These are phyloP conservation scores for Venturia aucupariae DNA, from an alignment of 2,329 filamentous ascomycete species.

Conservation along the genomic window DNA sequence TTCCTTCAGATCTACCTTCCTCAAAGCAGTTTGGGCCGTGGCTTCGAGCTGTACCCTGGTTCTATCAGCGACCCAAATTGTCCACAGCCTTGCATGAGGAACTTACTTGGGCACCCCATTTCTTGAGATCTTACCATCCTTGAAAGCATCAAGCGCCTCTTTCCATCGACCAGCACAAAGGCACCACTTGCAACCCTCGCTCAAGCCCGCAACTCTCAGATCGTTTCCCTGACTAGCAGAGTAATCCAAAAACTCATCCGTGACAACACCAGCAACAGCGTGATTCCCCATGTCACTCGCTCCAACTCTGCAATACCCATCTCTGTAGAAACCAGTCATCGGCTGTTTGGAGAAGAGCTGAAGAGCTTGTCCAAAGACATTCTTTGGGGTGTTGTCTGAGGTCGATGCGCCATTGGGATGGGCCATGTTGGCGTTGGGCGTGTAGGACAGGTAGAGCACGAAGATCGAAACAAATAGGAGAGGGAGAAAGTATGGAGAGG, in stretches of 20 bases:
- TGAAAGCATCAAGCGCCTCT: slow-evolving; percentile 14
- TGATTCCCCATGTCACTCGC: slow-evolving; percentile 11
- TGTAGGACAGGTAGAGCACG: neutral
- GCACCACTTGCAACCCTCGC: slow-evolving; percentile 16
- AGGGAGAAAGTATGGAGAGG: neutral
- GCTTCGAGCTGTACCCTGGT: slow-evolving; percentile 8
- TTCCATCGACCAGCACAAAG: slow-evolving; percentile 15
- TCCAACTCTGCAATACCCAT: slow-evolving; percentile 9
- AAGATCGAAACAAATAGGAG: neutral
- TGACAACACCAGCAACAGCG: slow-evolving; percentile 13
- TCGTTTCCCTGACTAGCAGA: slow-evolving; percentile 15
- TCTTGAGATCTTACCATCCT: slow-evolving; percentile 5
- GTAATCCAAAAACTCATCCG: slow-evolving; percentile 15
- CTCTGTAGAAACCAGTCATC: slow-evolving; percentile 12
- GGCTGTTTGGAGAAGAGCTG: slow-evolving; percentile 12
- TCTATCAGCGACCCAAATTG: neutral
- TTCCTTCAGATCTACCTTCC: slow-evolving; percentile 5
- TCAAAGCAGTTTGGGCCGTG: slow-evolving; percentile 11
- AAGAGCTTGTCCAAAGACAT: slow-evolving; percentile 8
- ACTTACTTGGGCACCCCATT: slow-evolving; percentile 12
- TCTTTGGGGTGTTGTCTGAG: neutral
- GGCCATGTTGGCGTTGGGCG: neutral
- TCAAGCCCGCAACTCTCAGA: slow-evolving; percentile 12
- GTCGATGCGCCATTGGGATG: neutral
- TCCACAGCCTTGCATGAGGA: neutral